Evolutionary conservation across 768 basidiomycete genomes (phyloP), one percentile per base, ranked within the genome.

Genomic region (Kwoniella botswanensis): DNA sequence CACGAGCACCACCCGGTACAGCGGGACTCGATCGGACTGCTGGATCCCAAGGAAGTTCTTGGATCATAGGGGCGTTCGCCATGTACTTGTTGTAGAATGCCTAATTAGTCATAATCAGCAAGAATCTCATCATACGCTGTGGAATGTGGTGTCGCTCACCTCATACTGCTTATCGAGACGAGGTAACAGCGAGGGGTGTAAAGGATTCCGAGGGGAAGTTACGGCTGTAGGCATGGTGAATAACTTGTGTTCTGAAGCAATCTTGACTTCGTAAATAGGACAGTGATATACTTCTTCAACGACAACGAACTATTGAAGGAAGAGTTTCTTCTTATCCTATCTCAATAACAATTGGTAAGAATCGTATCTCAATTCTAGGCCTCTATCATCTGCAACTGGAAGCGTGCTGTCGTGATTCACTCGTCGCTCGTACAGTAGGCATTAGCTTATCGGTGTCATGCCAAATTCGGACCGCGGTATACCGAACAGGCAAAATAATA

Each of bases 131-230:
- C 42, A 26, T 10, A 15, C 22, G 79, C 17, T 90, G 75, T 55
- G 86, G 76, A 22, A 82, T 76, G 91, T 89, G n/a, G 10, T n/a
- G n/a, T 56, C 21, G 79, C 90, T 90, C 18, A 84, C 86, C 54
- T 88, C 82, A 74, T 91, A 92, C 81, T 91, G 88, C 17, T 89
- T 87, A 77, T 91, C 89, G 62, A 92, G 86, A 59, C 85, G 86
- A 1, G 84, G 76, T 18, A 89, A 79, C 71, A 91, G 84, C 1
- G 88, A 87, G 12, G 89, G 88, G 73, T 91, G 87, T n/a, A 92
- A 84, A 26, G 90, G 89, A 71, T 71, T 50, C 4, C 54, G 44
- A 24, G 68, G 70, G 5, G 65, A 46, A 0, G 52, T 54, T 10
- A 71, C 61, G 24, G 71, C 71, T 35, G 71, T 67, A 22, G 71